phyloP scores from a whole-genome alignment of 495 filamentous ascomycete species.

The Podospora bellae-mahoneyi region DNA sequence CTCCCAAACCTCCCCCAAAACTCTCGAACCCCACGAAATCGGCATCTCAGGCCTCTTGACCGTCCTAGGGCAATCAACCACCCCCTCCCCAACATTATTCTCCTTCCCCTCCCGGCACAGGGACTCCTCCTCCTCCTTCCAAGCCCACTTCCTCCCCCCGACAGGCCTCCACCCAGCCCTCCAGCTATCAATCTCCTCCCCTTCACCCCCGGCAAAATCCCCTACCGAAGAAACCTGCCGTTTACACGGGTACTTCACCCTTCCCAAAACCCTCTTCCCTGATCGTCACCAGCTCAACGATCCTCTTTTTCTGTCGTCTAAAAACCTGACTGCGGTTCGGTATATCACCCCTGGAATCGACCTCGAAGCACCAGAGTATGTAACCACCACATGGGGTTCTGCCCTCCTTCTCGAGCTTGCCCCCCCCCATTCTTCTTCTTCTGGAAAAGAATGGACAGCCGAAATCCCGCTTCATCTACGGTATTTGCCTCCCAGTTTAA shows the following conservation, averaged over 20 bases:
- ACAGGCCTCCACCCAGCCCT: constrained; percentile 88
- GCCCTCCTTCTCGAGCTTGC: constrained; percentile 69
- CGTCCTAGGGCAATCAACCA: constrained; percentile 70
- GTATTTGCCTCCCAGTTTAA: constrained; percentile 62
- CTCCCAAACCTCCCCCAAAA: constrained; percentile 56
- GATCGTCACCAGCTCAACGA: constrained; percentile 68
- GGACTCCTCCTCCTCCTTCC: constrained; percentile 51
- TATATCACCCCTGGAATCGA: constrained; percentile 77
- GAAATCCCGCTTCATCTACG: constrained; percentile 85
- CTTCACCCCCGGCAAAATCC: constrained; percentile 31
- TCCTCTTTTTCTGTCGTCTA: constrained; percentile 51
- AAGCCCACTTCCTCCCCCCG: constrained; percentile 58
- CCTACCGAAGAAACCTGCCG: constrained; percentile 53
- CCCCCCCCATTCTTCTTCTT: constrained; percentile 43
- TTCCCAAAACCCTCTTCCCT: constrained; percentile 78
- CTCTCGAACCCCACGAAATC: constrained; percentile 64
- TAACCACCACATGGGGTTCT: constrained; percentile 73
- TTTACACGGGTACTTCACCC: constrained; percentile 78
- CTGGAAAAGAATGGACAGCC: constrained; percentile 56
- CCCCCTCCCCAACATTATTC: constrained; percentile 70
- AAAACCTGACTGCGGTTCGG: constrained; percentile 66
- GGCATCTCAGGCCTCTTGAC: constrained; percentile 75
- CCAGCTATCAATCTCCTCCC: constrained; percentile 50
- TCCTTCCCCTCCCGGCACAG: constrained; percentile 83
- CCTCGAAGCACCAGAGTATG: constrained; percentile 89